phyloP scores from a whole-genome alignment of 805 yeast genomes.

The Danielozyma ontarioensis region DNA sequence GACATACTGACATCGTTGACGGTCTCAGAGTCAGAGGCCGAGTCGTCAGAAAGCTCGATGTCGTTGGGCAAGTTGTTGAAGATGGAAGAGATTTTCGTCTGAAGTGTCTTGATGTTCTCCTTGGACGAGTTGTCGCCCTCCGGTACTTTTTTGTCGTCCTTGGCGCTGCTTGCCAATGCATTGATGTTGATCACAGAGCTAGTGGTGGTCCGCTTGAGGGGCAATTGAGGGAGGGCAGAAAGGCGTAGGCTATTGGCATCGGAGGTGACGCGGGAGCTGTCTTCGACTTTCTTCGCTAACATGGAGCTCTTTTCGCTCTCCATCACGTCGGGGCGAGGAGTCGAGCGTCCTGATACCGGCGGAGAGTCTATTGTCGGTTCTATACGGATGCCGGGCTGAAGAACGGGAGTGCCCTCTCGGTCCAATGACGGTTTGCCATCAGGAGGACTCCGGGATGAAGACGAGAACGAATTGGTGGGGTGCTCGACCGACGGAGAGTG shows the following conservation, averaged over 20 bases:
- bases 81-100: conserved; percentile 30
- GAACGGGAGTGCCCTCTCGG: too few species aligned
- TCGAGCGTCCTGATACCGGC: not conserved
- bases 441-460: too few species aligned
- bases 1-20: conserved; percentile 10
- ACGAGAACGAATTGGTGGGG: too few species aligned
- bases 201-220: conserved; percentile 18
- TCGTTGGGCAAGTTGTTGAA: conserved; percentile 44
- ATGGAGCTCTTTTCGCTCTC: not conserved
- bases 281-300: not conserved
- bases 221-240: conserved; percentile 15
- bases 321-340: not conserved
- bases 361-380: too few species aligned
- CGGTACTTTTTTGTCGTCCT: conserved; percentile 1
- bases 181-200: conserved; percentile 30
- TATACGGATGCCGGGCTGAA: too few species aligned
- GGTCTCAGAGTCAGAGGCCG: conserved; percentile 39
- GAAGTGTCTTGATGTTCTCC: conserved; percentile 12
- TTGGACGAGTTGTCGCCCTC: not conserved
- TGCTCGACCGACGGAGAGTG: not conserved
- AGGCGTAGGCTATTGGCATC: conserved; percentile 30
- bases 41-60: conserved; percentile 41
- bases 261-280: conserved; percentile 26
- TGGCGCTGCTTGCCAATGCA: conserved; percentile 20
- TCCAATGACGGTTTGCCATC: too few species aligned